Evolutionary conservation across 2,329 filamentous ascomycete species (phyloP).

Genomic region (Talaromyces sp.): DNA sequence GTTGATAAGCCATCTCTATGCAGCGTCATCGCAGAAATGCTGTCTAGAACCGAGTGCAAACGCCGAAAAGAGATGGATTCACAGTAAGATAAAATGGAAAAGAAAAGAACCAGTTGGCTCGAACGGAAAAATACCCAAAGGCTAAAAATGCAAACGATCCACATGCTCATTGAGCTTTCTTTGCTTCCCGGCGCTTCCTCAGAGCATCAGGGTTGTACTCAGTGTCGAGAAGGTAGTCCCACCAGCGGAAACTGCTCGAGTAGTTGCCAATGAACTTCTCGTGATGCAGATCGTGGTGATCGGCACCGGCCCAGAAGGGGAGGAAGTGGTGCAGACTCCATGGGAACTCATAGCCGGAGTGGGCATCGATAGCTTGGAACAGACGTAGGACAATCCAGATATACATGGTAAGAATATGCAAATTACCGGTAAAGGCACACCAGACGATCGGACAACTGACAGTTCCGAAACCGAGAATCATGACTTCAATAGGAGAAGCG

Average conservation of each 20-base stretch:
- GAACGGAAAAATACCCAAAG: neutral
- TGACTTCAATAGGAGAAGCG: constrained; percentile 94
- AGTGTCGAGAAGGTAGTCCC: constrained; percentile 92
- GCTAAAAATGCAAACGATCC: neutral
- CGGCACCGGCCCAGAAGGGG: constrained; percentile 95
- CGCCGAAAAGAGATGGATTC: neutral
- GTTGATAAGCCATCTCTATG: constrained; percentile 6
- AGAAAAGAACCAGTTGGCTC: neutral
- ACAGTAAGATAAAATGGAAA: neutral
- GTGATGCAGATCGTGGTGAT: constrained; percentile 96
- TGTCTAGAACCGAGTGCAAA: neutral
- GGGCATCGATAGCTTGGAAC: constrained; percentile 96
- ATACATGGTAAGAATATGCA: constrained; percentile 98
- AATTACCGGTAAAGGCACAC: constrained; percentile 78
- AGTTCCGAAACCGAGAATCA: constrained; percentile 86
- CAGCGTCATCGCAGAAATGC: too few relatives aligned
- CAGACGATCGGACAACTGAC: constrained; percentile 82
- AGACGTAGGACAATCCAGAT: constrained; percentile 89
- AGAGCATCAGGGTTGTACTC: constrained; percentile 87
- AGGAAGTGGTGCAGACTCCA: constrained; percentile 95
- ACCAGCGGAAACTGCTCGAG: constrained; percentile 97
- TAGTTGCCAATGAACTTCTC: constrained; percentile 99
- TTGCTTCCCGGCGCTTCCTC: constrained; percentile 72
- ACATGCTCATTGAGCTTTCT: constrained; percentile 30
- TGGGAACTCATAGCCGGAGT: constrained; percentile 97